Conservation (phyloP, 352 stramenopile genomes). For the Elongisporangium senticosum region DNA sequence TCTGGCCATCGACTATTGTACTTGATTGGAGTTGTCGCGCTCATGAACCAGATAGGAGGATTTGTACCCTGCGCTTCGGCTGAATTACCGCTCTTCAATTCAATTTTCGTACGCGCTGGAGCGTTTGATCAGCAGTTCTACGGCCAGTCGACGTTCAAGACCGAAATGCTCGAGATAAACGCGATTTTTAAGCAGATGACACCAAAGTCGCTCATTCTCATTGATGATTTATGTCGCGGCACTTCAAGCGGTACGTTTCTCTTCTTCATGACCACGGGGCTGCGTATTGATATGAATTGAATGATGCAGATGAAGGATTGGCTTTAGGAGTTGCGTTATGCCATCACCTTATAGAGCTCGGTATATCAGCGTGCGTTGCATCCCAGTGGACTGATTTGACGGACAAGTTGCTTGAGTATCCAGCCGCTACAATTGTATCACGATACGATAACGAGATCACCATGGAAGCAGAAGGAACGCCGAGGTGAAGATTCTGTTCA, state of each 20-base stretch:
- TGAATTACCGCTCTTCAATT: constrained; percentile 34
- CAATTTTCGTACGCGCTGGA: constrained; percentile 33
- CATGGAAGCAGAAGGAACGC: background rate
- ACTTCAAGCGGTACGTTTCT: constrained; percentile 24
- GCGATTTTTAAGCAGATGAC: constrained; percentile 29
- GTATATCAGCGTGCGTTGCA: background rate
- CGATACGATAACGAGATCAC: background rate
- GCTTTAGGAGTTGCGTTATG: background rate
- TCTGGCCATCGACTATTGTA: constrained; percentile 9
- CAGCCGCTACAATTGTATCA: background rate
- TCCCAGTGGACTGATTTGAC: background rate
- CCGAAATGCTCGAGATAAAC: constrained; percentile 44
- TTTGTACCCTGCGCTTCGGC: constrained; percentile 47
- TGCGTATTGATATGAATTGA: background rate
- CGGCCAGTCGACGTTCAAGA: constrained; percentile 47
- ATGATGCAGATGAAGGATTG: background rate
- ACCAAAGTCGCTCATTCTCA: constrained; percentile 28
- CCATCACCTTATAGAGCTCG: background rate
- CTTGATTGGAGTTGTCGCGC: constrained; percentile 20
- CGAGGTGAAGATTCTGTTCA: background rate
- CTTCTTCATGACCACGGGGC: background rate
- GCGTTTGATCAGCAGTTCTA: constrained; percentile 39
- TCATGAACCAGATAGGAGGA: constrained; percentile 56
- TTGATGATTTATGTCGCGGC: constrained; percentile 51
- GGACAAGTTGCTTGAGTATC: background rate